Base-by-base conservation (phyloP, 768 basidiomycete species). In the Kwoniella pini region DNA sequence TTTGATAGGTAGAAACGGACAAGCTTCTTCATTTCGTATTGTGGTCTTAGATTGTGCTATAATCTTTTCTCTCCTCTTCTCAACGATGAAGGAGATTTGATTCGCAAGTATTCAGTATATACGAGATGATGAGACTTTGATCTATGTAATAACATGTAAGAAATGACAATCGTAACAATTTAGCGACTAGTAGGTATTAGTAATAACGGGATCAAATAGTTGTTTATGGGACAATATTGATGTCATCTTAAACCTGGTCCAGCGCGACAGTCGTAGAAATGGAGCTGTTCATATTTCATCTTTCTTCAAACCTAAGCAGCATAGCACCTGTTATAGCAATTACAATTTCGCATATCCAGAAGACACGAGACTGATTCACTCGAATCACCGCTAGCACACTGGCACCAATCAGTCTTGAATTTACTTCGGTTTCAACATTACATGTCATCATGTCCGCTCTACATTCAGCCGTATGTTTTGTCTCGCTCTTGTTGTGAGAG, bases 381-480 rank as follows among this genome's bases (percentile, higher is more conserved):
- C 33, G 33, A 36, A 7, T 36, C 33, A 36, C 15, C 33, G 40
- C 40, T 9, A 19, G n/a, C 40, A 50, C 31, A 12, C 48, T 50
- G 48, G 48, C 48, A 50, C 48, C 48, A 3, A 50, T 50, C 27
- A 33, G n/a, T 31, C 17, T 28, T 19, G 30, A n/a, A 13, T 13
- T 13, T 19, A n/a, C 17, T 28, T n/a, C 48, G 48, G 24, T 9
- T 17, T 3, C 48, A n/a, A 9, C 52, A 4, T 28, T 21, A 22
- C 24, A 21, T 4, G 13, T 27, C 52, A 45, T 33, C 45, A 62
- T 62, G 61, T 62, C 61, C 15, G 54, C 44, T 22, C 33, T 62
- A 21, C 61, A 62, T 45, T 62, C 61, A 27, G 61, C 61, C 27
- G 61, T 62, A 45, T 43, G 61, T 40, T 17, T 11, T 48, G 10